Evolutionary conservation across 495 filamentous ascomycete genomes (phyloP).

Genomic region (Neurospora sublineolata): DNA sequence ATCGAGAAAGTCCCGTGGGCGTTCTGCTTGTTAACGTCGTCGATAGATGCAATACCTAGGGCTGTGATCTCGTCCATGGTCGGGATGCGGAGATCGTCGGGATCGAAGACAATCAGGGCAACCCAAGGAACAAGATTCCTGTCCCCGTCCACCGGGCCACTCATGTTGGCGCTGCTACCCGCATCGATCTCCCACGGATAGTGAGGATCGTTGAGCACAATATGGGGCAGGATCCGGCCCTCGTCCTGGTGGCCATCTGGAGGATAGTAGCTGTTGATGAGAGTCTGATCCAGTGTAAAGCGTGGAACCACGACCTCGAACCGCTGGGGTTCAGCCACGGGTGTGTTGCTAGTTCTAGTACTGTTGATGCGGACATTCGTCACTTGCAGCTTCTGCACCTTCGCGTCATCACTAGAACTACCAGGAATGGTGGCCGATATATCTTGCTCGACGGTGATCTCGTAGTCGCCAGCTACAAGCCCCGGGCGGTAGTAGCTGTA

Average conservation of each 20-base stretch:
- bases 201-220: constrained; percentile 37
- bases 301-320: constrained; percentile 28
- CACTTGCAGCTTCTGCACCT: background rate
- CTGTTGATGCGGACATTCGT: background rate
- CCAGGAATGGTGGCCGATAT: background rate
- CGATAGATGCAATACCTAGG: no score
- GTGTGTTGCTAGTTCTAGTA: background rate
- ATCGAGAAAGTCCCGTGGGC: constrained; percentile 5
- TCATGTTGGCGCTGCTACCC: background rate
- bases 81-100: constrained; percentile 16
- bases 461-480: constrained; percentile 17
- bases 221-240: constrained; percentile 31
- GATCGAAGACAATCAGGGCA: constrained; percentile 25
- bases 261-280: constrained; percentile 33
- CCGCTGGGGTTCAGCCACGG: background rate
- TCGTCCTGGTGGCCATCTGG: constrained; percentile 27
- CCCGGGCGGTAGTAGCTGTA: constrained; percentile 22
- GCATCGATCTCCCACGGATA: constrained; percentile 35
- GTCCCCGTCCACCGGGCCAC: background rate
- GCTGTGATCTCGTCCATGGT: background rate
- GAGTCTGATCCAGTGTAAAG: constrained; percentile 16
- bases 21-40: constrained; percentile 2
- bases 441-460: constrained; percentile 11
- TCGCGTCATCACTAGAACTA: background rate
- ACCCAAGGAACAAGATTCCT: constrained; percentile 27